These are phyloP conservation scores for Sporormia fimetaria DNA, from an alignment of 495 filamentous ascomycete genomes.

Conservation along the genomic window DNA sequence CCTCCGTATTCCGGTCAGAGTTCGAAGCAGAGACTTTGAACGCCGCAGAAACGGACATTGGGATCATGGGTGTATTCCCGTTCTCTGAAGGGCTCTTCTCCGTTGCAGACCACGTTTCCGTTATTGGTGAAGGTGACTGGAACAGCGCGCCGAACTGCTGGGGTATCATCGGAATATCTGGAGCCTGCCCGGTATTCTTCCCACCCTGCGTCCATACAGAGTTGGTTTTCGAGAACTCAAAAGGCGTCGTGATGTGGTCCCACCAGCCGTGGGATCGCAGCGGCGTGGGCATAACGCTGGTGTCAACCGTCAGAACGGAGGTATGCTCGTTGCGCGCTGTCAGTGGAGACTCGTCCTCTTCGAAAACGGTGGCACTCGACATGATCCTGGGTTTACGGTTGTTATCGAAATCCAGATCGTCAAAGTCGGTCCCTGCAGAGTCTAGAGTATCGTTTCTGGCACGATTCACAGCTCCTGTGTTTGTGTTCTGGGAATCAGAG, in stretches of 20 bases:
- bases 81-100: constrained; percentile 17
- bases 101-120: constrained; percentile 24
- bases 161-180: constrained; percentile 20
- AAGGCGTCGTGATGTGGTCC: constrained; percentile 73
- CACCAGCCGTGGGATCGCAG: constrained; percentile 73
- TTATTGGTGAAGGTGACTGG: constrained; percentile 10
- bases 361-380: constrained; percentile 46
- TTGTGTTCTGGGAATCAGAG: not conserved
- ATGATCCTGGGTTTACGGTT: constrained; percentile 25
- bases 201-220: constrained; percentile 20
- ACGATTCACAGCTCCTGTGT: not conserved
- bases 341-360: constrained; percentile 40
- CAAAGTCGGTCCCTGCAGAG: constrained; percentile 26
- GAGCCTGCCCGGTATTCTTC: constrained; percentile 9
- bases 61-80: constrained; percentile 7
- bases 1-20: too few species aligned
- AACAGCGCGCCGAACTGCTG: constrained; percentile 5
- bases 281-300: constrained; percentile 30
- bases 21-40: too few species aligned
- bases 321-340: constrained; percentile 18
- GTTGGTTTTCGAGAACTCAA: constrained; percentile 37
- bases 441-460: constrained; percentile 19
- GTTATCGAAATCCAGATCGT: constrained; percentile 22
- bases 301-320: constrained; percentile 7
- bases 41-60: constrained; percentile 2